These are phyloP conservation scores for Leishmania mexicana DNA, from an alignment of 208 protist genomes.

Conservation along the genomic window DNA sequence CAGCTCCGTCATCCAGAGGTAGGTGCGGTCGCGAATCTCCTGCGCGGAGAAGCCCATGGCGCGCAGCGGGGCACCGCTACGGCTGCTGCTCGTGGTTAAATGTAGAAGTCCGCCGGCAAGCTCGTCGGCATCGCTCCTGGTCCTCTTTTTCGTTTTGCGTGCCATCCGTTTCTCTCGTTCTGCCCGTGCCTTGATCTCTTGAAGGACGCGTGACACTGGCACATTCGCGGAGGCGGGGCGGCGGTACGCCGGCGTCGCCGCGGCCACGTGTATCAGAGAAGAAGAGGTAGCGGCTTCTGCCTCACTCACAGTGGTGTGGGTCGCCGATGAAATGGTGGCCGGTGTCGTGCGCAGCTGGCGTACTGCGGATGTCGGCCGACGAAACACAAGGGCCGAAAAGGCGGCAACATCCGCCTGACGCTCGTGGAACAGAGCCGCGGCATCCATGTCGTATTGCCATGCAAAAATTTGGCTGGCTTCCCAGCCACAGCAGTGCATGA, in stretches of 20 bases:
- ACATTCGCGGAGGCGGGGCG: constrained; percentile 73
- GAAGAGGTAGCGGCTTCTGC: not conserved
- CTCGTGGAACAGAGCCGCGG: constrained; percentile 14
- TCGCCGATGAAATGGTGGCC: not conserved
- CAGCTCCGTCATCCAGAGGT: constrained; percentile 22
- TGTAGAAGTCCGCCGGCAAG: not conserved
- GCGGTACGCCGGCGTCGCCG: constrained; percentile 40
- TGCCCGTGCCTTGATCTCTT: constrained; percentile 27
- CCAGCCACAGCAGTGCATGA: not conserved
- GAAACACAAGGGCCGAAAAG: constrained; percentile 11
- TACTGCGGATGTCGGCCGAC: not conserved
- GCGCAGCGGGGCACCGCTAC: not conserved
- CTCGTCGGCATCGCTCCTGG: not conserved
- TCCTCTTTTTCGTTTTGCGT: not conserved
- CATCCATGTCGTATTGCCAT: constrained; percentile 7
- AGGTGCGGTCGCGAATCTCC: constrained; percentile 31
- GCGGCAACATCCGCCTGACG: constrained; percentile 19
- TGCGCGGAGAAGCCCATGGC: constrained; percentile 30
- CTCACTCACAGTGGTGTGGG: not conserved
- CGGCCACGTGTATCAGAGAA: not conserved
- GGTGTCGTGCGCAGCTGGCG: not conserved
- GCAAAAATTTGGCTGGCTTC: not conserved
- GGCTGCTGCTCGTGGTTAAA: not conserved
- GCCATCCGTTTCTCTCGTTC: not conserved
- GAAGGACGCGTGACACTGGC: constrained; percentile 52